Evolutionary conservation across 2,329 filamentous ascomycete genomes (phyloP), one percentile per base, ranked within the genome.

Genomic region (Lecanoromycetidae sp.): DNA sequence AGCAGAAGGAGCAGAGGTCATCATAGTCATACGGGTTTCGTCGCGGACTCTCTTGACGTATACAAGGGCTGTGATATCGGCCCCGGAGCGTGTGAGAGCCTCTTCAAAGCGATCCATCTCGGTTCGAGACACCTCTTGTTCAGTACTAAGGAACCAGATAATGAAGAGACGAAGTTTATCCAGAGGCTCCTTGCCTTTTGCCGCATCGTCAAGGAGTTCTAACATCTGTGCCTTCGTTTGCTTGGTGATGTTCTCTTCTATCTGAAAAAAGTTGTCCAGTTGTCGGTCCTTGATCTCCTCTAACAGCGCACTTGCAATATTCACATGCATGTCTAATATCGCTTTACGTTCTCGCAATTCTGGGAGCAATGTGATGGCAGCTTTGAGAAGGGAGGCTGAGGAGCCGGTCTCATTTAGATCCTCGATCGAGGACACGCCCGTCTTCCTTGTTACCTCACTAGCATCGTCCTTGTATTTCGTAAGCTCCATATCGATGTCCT

Each of bases 301-400:
- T 48, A 82, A 65, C 8, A 83, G 62, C 1, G 86, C 85, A 1
- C 88, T 90, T 3, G 93, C 74, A 50, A 96, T 94, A 61, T 94
- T 95, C 91, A 98, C 98, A 63, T 98, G 91, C 84, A 95, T 96
- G 61, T 95, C 91, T 4, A 98, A 75, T 17, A 82, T 76, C n/a
- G 82, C 80, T 63, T 98, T 98, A 50, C 91, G 80, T 64, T 96
- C 91, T 53, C 87, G 76, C 55, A 98, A 72, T 63, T 96, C 90
- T 0, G 91, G 93, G 12, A 98, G 71, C 19, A 94, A 70, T 0
- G 90, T 94, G 57, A 98, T 94, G 10, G 90, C 93, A 3, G 88
- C 87, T 66, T 96, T 98, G 37, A 98, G 75, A 63, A 98, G 91
- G 58, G 93, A 86, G 13, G 91, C 88, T 48, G 87, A 94, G 32